Base-by-base conservation (phyloP, 148 eudicot species). In the Vaccinium vitisidaea region DNA sequence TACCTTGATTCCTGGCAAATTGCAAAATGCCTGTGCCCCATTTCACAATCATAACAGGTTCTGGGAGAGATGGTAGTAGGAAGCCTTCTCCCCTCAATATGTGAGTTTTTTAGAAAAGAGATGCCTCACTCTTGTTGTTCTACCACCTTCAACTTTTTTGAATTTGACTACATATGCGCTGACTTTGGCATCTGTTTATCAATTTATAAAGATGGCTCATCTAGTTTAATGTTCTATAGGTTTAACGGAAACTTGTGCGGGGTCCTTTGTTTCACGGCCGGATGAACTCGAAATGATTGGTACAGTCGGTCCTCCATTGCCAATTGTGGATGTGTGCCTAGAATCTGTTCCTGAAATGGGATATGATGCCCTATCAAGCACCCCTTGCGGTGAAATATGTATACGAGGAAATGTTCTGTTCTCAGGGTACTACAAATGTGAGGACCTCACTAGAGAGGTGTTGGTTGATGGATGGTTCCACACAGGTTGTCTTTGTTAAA, bases 301-400 rank as follows among this genome's bases (percentile, higher is more conserved):
- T 61, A 94, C 99, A n/a, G 99, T 94, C 18, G 99, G 99, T 27
- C 97, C 98, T 59, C 99, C 99, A 76, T 75, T 90, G 79, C 97
- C 99, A 71, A 90, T 86, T 67, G 95, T 93, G 52, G 99, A 96
- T 36, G 92, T 93, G 71, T 92, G 99, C 85, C 88, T 96, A 77
- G 95, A 92, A 88, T 96, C 99, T 5, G 98, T 96, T 32, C 98
- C 99, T 58, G 99, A 94, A 50, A 94, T 96, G 99, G 95, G 89
- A n/a, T 96, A 96, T 46, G 93, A 96, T 88, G 98, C 99, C 83
- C 91, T 94, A 82, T 89, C 97, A 46, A 88, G 83, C 75, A 84
- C 86, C 43, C 97, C 99, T n/a, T 90, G 99, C 0, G 99, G 99
- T 69, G 99, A 96, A 84, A 90, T 96, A 59, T 96, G 98, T 86